Percentiles rank a stretch among this genome's conserved stretches.
Conservation (phyloP, 2,329 filamentous ascomycete genomes). For the Cladosporium oxysporum region DNA sequence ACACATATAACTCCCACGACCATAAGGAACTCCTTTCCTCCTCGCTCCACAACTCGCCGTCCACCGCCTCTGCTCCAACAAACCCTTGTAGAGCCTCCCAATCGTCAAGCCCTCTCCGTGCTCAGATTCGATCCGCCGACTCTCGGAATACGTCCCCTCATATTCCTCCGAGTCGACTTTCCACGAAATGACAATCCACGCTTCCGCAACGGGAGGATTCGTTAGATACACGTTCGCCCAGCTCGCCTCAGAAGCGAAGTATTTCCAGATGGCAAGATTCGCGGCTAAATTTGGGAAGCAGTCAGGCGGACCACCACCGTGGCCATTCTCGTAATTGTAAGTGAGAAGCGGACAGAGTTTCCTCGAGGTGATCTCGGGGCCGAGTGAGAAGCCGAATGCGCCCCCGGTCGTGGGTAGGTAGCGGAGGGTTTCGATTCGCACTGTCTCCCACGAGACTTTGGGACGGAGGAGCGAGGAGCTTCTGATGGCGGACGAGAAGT, state of each 20-base stretch:
- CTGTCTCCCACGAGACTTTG: not conserved
- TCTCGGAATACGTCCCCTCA: not conserved
- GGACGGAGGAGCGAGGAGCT: not conserved
- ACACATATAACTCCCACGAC: not conserved
- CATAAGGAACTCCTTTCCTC: not conserved
- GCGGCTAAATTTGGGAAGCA: not conserved
- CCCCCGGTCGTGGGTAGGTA: not conserved
- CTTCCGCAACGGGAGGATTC: not conserved
- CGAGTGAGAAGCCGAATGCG: not conserved
- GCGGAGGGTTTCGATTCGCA: not conserved
- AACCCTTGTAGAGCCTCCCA: not conserved
- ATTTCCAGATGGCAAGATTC: not conserved
- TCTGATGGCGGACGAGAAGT: not conserved
- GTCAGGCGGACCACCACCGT: not conserved
- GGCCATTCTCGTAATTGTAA: not conserved
- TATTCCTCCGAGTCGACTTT: not conserved
- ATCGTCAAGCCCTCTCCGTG: not conserved
- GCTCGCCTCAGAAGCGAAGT: not conserved
- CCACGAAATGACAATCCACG: not conserved
- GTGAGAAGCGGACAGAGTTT: not conserved
- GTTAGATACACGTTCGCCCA: not conserved
- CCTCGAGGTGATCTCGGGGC: not conserved
- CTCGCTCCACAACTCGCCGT: not conserved
- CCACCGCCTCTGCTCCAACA: not conserved
- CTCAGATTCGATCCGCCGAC: not conserved